Conservation (phyloP, 78 protist genomes). For the Dictyostelium citrinum region DNA sequence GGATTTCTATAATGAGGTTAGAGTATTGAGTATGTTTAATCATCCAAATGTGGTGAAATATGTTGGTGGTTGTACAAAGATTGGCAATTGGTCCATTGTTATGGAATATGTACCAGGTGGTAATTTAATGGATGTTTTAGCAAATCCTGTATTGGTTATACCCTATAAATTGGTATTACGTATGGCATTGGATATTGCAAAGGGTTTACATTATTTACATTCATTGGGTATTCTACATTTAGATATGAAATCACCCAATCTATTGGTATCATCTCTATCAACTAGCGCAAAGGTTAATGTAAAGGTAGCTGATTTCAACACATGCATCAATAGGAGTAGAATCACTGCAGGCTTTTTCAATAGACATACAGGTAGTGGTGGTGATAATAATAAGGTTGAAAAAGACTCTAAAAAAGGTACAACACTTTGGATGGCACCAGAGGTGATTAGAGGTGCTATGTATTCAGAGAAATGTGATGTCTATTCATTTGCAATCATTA, state of each 20-base stretch:
- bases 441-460: conserved; percentile 36
- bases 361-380: neutral
- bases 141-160: neutral
- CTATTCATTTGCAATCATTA: conserved; percentile 55
- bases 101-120: conserved; percentile 77
- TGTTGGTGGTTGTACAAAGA: conserved; percentile 69
- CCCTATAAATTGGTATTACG: conserved; percentile 20
- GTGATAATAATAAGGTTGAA: neutral
- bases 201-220: conserved; percentile 70
- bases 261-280: conserved; percentile 35
- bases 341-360: conserved; percentile 22
- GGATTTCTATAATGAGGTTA: conserved; percentile 49
- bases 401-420: conserved; percentile 28
- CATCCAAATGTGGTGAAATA: conserved; percentile 76
- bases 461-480: conserved; percentile 64
- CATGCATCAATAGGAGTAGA: conserved; percentile 50
- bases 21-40: conserved; percentile 35
- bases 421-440: conserved; percentile 76
- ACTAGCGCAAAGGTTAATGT: conserved; percentile 13
- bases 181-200: conserved; percentile 76
- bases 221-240: conserved; percentile 65
- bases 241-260: conserved; percentile 71
- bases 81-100: conserved; percentile 44
- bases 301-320: conserved; percentile 67
- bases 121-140: conserved; percentile 51